Percentiles rank a stretch among this genome's conserved stretches.
Conservation (phyloP, 2,329 filamentous ascomycete genomes). For the Colletotrichum sublineola region DNA sequence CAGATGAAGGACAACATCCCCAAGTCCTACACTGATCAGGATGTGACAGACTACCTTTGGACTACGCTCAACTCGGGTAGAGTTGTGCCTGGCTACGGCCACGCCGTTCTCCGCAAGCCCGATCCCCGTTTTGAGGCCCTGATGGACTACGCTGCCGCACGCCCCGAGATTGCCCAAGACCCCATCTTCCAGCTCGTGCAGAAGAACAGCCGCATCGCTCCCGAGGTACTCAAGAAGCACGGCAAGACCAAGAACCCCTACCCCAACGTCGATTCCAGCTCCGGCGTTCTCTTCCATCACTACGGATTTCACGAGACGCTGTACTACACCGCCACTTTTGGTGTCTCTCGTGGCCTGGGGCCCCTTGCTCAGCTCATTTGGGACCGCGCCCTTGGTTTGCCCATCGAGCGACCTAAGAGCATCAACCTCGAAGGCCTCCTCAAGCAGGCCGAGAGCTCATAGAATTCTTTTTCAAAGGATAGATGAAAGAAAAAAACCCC, state of each 20-base stretch:
- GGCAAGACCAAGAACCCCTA: conserved; percentile 99
- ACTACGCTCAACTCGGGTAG: conserved; percentile 91
- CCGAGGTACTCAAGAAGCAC: conserved; percentile 90
- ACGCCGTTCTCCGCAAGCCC: conserved; percentile 95
- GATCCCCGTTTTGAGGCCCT: conserved; percentile 96
- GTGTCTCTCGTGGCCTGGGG: conserved; percentile 79
- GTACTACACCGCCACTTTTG: conserved; percentile 87
- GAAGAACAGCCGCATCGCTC: conserved; percentile 92
- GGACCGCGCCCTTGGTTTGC: conserved; percentile 92
- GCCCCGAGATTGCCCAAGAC: conserved; percentile 86
- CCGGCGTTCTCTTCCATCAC: conserved; percentile 96
- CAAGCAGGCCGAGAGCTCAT: conserved; percentile 70
- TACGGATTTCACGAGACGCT: conserved; percentile 98
- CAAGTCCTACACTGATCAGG: conserved; percentile 79
- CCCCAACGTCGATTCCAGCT: conserved; percentile 95
- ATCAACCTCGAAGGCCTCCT: conserved; percentile 92
- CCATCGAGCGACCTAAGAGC: conserved; percentile 98
- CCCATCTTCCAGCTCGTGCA: conserved; percentile 95
- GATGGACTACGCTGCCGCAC: conserved; percentile 92
- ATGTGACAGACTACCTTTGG: conserved; percentile 93
- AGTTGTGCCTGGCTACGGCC: conserved; percentile 94
- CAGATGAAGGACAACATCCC: conserved; percentile 95
- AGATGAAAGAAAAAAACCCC: neutral
- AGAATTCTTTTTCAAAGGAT: conserved; percentile 32
- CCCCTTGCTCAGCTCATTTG: conserved; percentile 95